Evolutionary conservation across 2,329 filamentous ascomycete species (phyloP).

Genomic region (Penicillium glabrum): DNA sequence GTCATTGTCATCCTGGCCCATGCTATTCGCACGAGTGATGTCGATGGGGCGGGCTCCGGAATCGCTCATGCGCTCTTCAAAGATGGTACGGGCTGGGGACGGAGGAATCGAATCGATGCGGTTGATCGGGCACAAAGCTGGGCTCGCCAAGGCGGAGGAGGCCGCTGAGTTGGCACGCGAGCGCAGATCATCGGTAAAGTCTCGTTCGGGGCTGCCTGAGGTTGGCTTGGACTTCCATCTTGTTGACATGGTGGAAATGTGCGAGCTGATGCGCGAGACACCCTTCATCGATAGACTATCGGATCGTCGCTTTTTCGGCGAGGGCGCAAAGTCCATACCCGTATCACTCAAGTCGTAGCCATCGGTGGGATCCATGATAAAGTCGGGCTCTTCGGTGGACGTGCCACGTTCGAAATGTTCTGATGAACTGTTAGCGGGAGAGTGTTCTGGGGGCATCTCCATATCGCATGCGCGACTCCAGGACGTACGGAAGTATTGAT

Average conservation of each 20-base stretch:
- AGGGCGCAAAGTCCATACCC: slow-evolving; percentile 60
- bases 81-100: slow-evolving; percentile 64
- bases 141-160: slow-evolving; percentile 41
- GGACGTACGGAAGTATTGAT: slow-evolving; percentile 72
- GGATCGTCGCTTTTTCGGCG: slow-evolving; percentile 54
- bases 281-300: slow-evolving; percentile 48
- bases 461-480: too few relatives aligned
- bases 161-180: slow-evolving; percentile 43
- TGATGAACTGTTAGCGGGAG: slow-evolving; percentile 16
- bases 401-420: slow-evolving; percentile 38
- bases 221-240: slow-evolving; percentile 39
- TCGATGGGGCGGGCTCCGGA: slow-evolving; percentile 54
- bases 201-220: slow-evolving; percentile 34
- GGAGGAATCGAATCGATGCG: slow-evolving; percentile 57
- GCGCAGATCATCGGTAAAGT: slow-evolving; percentile 34
- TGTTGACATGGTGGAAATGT: slow-evolving; percentile 72
- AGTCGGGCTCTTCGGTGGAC: slow-evolving; percentile 31
- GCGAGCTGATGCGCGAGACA: slow-evolving; percentile 64
- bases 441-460: too few relatives aligned
- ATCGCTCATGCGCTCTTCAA: slow-evolving; percentile 53
- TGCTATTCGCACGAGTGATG: slow-evolving; percentile 53
- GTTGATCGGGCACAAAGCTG: slow-evolving; percentile 33
- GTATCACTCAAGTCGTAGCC: slow-evolving; percentile 58
- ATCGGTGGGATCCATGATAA: slow-evolving; percentile 31
- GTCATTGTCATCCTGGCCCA: slow-evolving; percentile 52